These are phyloP conservation scores for Begonia peltatifolia DNA, from an alignment of 306 rosid species.

Conservation along the genomic window DNA sequence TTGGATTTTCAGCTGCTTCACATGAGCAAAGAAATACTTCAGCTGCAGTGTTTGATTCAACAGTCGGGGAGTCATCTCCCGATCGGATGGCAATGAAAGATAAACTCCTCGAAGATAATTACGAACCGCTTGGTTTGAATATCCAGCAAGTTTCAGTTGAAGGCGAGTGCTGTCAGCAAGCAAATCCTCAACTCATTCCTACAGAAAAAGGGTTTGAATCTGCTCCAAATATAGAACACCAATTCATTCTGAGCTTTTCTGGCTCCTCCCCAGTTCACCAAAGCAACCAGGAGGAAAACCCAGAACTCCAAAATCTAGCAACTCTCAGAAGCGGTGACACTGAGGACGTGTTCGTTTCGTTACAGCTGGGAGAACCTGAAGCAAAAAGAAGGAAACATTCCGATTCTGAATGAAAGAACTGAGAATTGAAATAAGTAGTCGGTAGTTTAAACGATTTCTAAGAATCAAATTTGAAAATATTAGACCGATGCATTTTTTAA, in stretches of 20 bases:
- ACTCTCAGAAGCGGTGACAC: conserved; percentile 38
- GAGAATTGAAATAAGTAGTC: no score
- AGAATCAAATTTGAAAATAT: no score
- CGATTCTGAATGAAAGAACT: conserved; percentile 1
- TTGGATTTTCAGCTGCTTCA: conserved; percentile 26
- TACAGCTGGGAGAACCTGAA: conserved; percentile 76
- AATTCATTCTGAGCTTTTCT: conserved; percentile 48
- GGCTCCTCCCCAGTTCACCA: conserved; percentile 29
- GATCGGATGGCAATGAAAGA: conserved; percentile 25
- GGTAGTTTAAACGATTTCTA: no score
- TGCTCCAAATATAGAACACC: conserved; percentile 49
- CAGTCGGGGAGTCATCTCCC: conserved; percentile 67
- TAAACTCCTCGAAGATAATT: conserved; percentile 33
- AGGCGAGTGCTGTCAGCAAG: conserved; percentile 30
- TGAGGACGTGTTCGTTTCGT: conserved; percentile 52
- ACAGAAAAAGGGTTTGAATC: conserved; percentile 32
- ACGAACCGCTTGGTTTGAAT: conserved; percentile 37
- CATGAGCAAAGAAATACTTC: conserved; percentile 39
- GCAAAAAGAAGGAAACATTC: conserved; percentile 56
- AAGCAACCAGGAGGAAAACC: conserved; percentile 33
- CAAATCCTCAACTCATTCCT: conserved; percentile 22
- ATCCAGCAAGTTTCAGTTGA: conserved; percentile 32
- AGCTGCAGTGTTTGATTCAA: conserved; percentile 46
- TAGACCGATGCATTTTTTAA: no score
- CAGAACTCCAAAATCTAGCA: conserved; percentile 33